Evolutionary conservation across 805 yeast genomes (phyloP).

Genomic region (Ogataea parapolymorpha): DNA sequence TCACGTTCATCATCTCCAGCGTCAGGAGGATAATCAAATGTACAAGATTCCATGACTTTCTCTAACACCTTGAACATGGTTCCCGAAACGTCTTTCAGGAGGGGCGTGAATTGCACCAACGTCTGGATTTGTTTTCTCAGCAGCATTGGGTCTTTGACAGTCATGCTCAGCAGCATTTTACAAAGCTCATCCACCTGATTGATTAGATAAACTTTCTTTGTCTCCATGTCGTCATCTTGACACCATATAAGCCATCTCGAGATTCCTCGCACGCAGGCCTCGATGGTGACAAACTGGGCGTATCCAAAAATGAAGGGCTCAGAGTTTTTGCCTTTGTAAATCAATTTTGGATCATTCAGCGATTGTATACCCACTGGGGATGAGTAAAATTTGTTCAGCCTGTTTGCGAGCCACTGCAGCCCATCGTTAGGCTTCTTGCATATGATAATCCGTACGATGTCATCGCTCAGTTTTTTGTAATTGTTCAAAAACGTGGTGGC

Average conservation of each 20-base stretch:
- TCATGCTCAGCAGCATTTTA: conserved; percentile 69
- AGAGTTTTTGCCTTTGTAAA: conserved; percentile 51
- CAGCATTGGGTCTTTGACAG: conserved; percentile 74
- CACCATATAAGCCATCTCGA: conserved; percentile 97
- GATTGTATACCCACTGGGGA: conserved; percentile 66
- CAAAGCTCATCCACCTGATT: conserved; percentile 66
- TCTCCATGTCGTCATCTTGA: conserved; percentile 50
- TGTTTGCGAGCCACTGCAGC: conserved; percentile 71
- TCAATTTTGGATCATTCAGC: conserved; percentile 50
- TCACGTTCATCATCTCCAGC: conserved; percentile 67
- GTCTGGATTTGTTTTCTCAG: conserved; percentile 87
- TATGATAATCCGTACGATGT: conserved; percentile 80
- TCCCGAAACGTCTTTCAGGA: conserved; percentile 70
- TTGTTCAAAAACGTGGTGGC: conserved; percentile 70
- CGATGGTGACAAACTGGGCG: conserved; percentile 81
- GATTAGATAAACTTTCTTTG: conserved; percentile 48
- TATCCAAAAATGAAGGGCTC: conserved; percentile 73
- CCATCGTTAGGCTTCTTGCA: conserved; percentile 85
- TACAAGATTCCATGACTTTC: conserved; percentile 77
- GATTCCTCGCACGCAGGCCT: conserved; percentile 86
- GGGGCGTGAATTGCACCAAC: conserved; percentile 89
- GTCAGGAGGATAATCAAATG: conserved; percentile 68
- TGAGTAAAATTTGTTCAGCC: conserved; percentile 70
- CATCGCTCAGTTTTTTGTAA: conserved; percentile 82
- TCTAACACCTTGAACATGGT: conserved; percentile 83